Evolutionary conservation across 2,329 filamentous ascomycete genomes (phyloP).

Genomic region (Phyllosticta citrichinensis): DNA sequence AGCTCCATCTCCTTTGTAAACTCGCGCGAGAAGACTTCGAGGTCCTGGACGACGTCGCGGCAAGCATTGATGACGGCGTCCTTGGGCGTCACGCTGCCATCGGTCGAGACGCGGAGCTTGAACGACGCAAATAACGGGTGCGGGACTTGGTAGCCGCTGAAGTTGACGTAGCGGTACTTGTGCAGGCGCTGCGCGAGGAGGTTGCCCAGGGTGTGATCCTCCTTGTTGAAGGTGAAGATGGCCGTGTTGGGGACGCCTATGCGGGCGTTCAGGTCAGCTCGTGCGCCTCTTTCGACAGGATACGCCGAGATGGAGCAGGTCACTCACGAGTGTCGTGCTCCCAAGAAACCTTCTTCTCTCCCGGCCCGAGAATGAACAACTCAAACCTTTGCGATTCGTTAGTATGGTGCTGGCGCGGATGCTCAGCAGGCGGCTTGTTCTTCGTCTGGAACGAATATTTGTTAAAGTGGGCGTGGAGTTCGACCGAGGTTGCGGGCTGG

Average conservation of each 20-base stretch:
- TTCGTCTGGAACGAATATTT: background rate
- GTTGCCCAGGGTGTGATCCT: constrained; percentile 93
- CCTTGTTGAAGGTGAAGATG: constrained; percentile 91
- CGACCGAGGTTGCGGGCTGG: background rate
- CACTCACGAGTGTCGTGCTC: constrained; percentile 76
- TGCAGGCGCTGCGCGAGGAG: constrained; percentile 78
- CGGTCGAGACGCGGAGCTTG: constrained; percentile 78
- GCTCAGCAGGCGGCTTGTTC: background rate
- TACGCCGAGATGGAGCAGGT: background rate
- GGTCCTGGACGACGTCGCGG: constrained; percentile 70
- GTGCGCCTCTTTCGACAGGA: background rate
- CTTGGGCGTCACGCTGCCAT: constrained; percentile 79
- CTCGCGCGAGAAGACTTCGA: constrained; percentile 70
- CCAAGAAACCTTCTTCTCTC: constrained; percentile 88
- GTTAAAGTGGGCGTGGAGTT: too few species aligned
- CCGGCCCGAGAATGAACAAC: constrained; percentile 76
- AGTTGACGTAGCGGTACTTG: constrained; percentile 71
- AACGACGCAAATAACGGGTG: constrained; percentile 40
- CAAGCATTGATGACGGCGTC: constrained; percentile 75
- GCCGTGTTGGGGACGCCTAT: constrained; percentile 86
- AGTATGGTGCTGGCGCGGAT: background rate
- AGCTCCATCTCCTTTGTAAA: constrained; percentile 90
- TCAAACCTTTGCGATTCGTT: constrained; percentile 58
- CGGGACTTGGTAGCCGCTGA: constrained; percentile 77
- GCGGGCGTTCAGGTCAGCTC: background rate